phyloP scores from a whole-genome alignment of 164 flowering plant genomes.

The Amborella trichopoda region DNA sequence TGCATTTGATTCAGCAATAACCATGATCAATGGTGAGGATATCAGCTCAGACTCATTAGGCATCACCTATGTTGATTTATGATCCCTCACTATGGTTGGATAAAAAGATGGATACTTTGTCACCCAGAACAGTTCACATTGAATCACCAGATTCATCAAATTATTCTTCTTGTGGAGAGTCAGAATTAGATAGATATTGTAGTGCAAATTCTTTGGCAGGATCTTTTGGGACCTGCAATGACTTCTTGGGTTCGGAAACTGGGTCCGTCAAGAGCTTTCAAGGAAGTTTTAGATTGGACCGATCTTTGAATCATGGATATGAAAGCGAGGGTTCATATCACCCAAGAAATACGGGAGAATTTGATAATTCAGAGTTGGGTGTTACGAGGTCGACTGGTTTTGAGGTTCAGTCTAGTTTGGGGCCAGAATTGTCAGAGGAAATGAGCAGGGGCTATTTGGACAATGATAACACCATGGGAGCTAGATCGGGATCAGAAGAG shows the following conservation, averaged over 20 bases:
- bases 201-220: conserved; percentile 72
- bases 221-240: conserved; percentile 41
- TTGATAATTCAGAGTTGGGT: no score
- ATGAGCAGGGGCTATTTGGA: no score
- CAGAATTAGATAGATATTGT: conserved; percentile 77
- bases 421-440: no score
- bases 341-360: no score
- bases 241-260: conserved; percentile 45
- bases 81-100: conserved; percentile 9
- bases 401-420: no score
- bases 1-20: no score
- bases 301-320: no score
- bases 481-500: no score
- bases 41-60: conserved; percentile 13
- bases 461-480: no score
- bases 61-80: conserved; percentile 22
- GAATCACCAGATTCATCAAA: conserved; percentile 23
- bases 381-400: no score
- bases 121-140: conserved; percentile 12
- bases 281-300: no score
- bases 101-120: conserved; percentile 18
- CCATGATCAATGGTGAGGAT: conserved; percentile 46
- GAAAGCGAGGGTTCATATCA: no score
- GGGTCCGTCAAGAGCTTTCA: conserved; percentile 25
- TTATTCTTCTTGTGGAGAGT: conserved; percentile 68